Percentiles rank a stretch among this genome's conserved stretches.
phyloP scores from a whole-genome alignment of 305 asterid species.

The Plantago lanceolata region DNA sequence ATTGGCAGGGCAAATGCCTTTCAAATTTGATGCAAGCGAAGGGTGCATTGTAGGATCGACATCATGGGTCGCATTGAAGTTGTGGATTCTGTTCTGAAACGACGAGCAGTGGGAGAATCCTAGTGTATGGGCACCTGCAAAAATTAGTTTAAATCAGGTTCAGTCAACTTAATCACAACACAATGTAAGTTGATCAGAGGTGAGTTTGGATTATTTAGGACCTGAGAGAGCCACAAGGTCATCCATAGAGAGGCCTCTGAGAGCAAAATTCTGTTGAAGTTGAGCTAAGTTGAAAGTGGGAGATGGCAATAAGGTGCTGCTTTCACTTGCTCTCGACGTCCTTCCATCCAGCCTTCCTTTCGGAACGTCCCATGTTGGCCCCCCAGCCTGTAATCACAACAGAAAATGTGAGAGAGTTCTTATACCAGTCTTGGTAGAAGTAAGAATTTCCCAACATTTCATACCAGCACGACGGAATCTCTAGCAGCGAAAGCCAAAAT shows the following conservation, averaged over 20 bases:
- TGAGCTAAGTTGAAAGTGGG: slow-evolving; percentile 58
- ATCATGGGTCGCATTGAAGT: slow-evolving; percentile 63
- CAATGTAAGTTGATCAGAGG: neutral
- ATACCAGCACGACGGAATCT: slow-evolving; percentile 68
- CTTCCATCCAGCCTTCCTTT: slow-evolving; percentile 82
- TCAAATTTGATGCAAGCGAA: slow-evolving; percentile 50
- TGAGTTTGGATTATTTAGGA: slow-evolving; percentile 2
- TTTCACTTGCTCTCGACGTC: slow-evolving; percentile 63
- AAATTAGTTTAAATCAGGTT: neutral
- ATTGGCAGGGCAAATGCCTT: slow-evolving; percentile 46
- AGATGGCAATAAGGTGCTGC: slow-evolving; percentile 42
- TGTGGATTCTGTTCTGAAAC: slow-evolving; percentile 49
- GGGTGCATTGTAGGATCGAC: slow-evolving; percentile 61
- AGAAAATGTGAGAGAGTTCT: neutral
- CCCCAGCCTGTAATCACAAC: slow-evolving; percentile 48
- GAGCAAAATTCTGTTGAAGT: slow-evolving; percentile 54
- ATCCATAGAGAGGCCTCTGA: slow-evolving; percentile 57
- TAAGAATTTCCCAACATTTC: slow-evolving; percentile 15
- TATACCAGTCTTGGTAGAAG: neutral
- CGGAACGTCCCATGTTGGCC: slow-evolving; percentile 67
- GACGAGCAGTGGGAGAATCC: slow-evolving; percentile 79
- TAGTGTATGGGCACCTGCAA: slow-evolving; percentile 68
- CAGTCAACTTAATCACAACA: no score
- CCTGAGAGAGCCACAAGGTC: slow-evolving; percentile 74
- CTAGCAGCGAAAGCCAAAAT: slow-evolving; percentile 78